A percentile compares a stretch with the other conserved stretches of the same genome.
Evolutionary conservation across 306 rosid genomes (phyloP).

Genomic region (Vigna unguiculata): DNA sequence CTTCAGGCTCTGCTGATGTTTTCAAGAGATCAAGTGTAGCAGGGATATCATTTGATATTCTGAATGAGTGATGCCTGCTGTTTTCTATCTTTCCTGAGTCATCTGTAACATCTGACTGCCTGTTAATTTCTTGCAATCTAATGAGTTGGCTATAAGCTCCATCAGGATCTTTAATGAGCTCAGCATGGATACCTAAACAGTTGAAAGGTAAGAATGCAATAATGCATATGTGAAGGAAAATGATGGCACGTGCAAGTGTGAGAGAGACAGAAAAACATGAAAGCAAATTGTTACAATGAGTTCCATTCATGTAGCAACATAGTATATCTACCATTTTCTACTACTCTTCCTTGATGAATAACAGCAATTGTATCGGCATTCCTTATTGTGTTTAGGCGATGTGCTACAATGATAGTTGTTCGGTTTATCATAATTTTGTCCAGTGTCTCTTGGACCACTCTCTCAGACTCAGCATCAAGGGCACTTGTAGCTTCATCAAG

Average conservation of each 20-base stretch:
- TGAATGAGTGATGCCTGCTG: slow-evolving; percentile 54
- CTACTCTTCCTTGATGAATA: slow-evolving; percentile 64
- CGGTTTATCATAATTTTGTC: slow-evolving; percentile 63
- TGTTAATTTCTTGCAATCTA: slow-evolving; percentile 56
- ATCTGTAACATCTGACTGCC: slow-evolving; percentile 43
- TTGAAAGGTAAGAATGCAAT: slow-evolving; percentile 32
- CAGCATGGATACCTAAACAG: slow-evolving; percentile 66
- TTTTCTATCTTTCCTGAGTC: slow-evolving; percentile 48
- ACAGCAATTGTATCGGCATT: slow-evolving; percentile 63
- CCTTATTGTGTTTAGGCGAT: slow-evolving; percentile 70
- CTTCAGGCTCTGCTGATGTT: slow-evolving; percentile 37
- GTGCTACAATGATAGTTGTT: slow-evolving; percentile 70
- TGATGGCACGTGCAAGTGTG: background rate
- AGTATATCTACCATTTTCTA: slow-evolving; percentile 61
- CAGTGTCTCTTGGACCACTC: slow-evolving; percentile 67
- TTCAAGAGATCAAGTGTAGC: slow-evolving; percentile 1
- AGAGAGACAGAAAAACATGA: background rate
- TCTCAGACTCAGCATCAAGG: slow-evolving; percentile 68
- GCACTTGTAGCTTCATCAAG: slow-evolving; percentile 78
- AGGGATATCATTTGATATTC: slow-evolving; percentile 52
- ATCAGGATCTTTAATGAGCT: slow-evolving; percentile 60
- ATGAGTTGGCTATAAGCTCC: slow-evolving; percentile 78
- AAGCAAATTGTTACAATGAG: slow-evolving; percentile 24
- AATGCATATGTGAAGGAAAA: slow-evolving; percentile 19
- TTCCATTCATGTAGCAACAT: slow-evolving; percentile 10